Evolutionary conservation across 495 filamentous ascomycete genomes (phyloP), one percentile per base, ranked within the genome.

Genomic region (Trichoderma parareesei): DNA sequence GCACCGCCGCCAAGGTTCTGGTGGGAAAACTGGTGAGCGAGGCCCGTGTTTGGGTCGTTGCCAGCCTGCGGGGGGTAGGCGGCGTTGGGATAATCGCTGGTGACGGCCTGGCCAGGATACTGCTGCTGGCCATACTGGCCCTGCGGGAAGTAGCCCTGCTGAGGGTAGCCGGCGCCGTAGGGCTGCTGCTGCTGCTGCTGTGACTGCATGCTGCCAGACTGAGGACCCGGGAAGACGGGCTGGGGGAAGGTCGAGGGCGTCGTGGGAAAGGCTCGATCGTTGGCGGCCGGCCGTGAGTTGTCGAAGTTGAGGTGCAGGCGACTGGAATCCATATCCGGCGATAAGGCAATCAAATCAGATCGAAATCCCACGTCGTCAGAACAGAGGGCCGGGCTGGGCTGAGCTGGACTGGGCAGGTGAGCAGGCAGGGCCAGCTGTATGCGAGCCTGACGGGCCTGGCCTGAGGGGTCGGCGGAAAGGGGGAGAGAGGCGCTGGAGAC

Each of bases 181-280:
- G 69, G 41, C 27, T 27, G 27, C 64, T 74, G 65, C 38, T 70
- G 41, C 64, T 74, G 65, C 67, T 69, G 59, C 60, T 71, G 61
- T 66, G 85, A 83, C 48, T 79, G 77, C 70, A 85, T 81, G 77
- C 79, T 49, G 78, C 76, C 65, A 79, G 76, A 20, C 43, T 68
- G 79, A 61, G 71, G 65, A n/a, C 68, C 40, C 20, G 73, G 78
- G 74, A 85, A 87, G 71, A 95, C 87, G 38, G 92, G 92, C 76
- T 97, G 92, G 11, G 93, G 93, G 70, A 97, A 97, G 61, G 93
- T 94, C 67, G 92, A 97, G 64, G 94, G 93, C 18, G 94, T 98
- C 59, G 94, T 96, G 71, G 94, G 95, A 84, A 93, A 98, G 65
- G 89, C 86, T 76, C 90, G 90, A 74, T 87, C 89, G 75, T 85